Conservation (phyloP, 129 eudicot species). For the Pulicaria dysenterica region DNA sequence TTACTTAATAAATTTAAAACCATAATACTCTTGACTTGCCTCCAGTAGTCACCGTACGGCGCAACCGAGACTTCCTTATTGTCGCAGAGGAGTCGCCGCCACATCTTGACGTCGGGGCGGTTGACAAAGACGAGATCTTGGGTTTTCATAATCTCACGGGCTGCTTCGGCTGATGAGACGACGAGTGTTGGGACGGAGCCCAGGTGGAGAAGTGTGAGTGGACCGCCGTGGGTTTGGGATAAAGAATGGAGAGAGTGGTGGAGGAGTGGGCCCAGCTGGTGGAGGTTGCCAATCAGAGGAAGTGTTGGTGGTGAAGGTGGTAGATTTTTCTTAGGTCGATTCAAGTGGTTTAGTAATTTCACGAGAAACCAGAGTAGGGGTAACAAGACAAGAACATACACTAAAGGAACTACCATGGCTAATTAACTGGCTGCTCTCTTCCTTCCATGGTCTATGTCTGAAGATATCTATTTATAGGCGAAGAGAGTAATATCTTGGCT, state of each 20-base stretch:
- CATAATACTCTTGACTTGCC: slow-evolving; percentile 60
- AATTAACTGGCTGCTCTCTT: background rate
- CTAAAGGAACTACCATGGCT: slow-evolving; percentile 15
- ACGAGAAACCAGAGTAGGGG: slow-evolving; percentile 29
- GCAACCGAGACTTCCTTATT: slow-evolving; percentile 49
- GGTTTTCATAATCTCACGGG: slow-evolving; percentile 67
- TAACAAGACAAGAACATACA: slow-evolving; percentile 19
- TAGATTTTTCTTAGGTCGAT: slow-evolving; percentile 27
- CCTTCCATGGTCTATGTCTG: background rate
- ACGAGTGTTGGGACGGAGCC: slow-evolving; percentile 58
- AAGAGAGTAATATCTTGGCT: too few relatives aligned
- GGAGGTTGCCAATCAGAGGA: slow-evolving; percentile 76
- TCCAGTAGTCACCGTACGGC: slow-evolving; percentile 79
- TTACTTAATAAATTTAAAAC: slow-evolving; percentile 59
- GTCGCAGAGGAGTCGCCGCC: slow-evolving; percentile 44
- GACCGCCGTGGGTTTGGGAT: slow-evolving; percentile 59
- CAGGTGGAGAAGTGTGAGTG: slow-evolving; percentile 54
- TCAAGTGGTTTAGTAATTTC: slow-evolving; percentile 22
- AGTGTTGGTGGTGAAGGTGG: slow-evolving; percentile 80
- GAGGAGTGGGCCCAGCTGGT: slow-evolving; percentile 51
- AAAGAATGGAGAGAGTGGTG: slow-evolving; percentile 56
- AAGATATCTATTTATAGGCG: background rate
- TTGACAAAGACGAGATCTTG: slow-evolving; percentile 57
- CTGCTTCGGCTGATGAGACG: slow-evolving; percentile 62
- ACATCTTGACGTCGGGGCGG: slow-evolving; percentile 42